Base-by-base conservation (phyloP, 108 stramenopile genomes). In the Cyclotella atomus region DNA sequence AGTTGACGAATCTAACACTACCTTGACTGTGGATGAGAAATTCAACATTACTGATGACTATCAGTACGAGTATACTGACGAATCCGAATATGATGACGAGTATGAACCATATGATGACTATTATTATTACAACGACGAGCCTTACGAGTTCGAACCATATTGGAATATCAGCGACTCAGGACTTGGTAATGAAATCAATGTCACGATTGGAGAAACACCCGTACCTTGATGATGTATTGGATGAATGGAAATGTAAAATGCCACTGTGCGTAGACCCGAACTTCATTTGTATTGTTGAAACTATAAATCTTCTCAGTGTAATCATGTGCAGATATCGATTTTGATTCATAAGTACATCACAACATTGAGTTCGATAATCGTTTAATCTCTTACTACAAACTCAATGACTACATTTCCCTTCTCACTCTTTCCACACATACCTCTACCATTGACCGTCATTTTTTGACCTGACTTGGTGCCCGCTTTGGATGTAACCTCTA, bases 341-440 rank as follows among this genome's bases (percentile, higher is more conserved):
- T 41, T 41, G n/a, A n/a, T n/a, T n/a, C n/a, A n/a, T n/a, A n/a
- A n/a, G n/a, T 41, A 41, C 12, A 12, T 41, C 38, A 41, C 12
- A 9, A 41, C 38, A 7, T 41, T 7, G 38, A 54, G 19, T 12
- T 41, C 12, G 38, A 41, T 41, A 41, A 9, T 41, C 38, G 7
- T 9, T 68, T 17, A 70, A 44, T 59, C 70, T 47, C 28, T 45
- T 36, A 81, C 61, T 9, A 75, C 24, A 59, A 92, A 88, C 20
- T 91, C 79, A 56, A 93, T 84, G 33, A 91, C 63, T 43, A 93
- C 71, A 77, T 88, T 75, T 3, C 92, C 92, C 64, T 50, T 78
- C 54, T 87, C 88, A 38, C 77, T 84, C 57, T 87, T 91, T 45
- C 78, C 81, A 5, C 82, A 83, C 90, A 93, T 91, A 29, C 92